A percentile compares a stretch with the other conserved stretches of the same genome.
phyloP scores from a whole-genome alignment of 129 eudicot species.

The Flaveria trinervia region DNA sequence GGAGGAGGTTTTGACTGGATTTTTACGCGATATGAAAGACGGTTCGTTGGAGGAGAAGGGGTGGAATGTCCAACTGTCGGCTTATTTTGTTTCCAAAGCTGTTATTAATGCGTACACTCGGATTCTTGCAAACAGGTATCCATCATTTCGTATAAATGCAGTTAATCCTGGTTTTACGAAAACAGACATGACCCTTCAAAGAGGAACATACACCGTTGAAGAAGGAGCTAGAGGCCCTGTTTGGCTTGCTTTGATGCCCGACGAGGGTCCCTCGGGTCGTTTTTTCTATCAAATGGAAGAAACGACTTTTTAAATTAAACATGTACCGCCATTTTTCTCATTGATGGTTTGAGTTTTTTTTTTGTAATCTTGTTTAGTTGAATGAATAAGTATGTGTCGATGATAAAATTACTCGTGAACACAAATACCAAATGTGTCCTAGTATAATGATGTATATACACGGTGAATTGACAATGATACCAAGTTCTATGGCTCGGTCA shows the following conservation, averaged over 20 bases:
- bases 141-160: conserved; percentile 13
- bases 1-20: conserved; percentile 20
- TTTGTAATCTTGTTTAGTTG: too few relatives aligned
- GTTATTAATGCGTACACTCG: conserved; percentile 21
- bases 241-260: conserved; percentile 21
- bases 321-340: not conserved
- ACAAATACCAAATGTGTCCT: conserved; percentile 17
- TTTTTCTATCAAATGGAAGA: conserved; percentile 32
- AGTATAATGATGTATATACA: conserved; percentile 11
- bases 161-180: conserved; percentile 23
- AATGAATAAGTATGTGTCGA: too few relatives aligned
- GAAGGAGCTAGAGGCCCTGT: conserved; percentile 29
- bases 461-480: conserved; percentile 29
- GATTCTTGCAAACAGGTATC: conserved; percentile 20
- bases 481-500: conserved; percentile 29
- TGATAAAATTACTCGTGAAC: conserved; percentile 9
- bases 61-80: conserved; percentile 4
- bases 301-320: not conserved
- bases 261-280: conserved; percentile 20
- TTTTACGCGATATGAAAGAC: conserved; percentile 15
- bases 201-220: conserved; percentile 17
- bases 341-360: too few relatives aligned
- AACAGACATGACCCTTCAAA: conserved; percentile 21
- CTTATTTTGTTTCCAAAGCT: conserved; percentile 26
- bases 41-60: conserved; percentile 9